These are phyloP conservation scores for Albizia julibrissin DNA, from an alignment of 306 rosid genomes.

Conservation along the genomic window DNA sequence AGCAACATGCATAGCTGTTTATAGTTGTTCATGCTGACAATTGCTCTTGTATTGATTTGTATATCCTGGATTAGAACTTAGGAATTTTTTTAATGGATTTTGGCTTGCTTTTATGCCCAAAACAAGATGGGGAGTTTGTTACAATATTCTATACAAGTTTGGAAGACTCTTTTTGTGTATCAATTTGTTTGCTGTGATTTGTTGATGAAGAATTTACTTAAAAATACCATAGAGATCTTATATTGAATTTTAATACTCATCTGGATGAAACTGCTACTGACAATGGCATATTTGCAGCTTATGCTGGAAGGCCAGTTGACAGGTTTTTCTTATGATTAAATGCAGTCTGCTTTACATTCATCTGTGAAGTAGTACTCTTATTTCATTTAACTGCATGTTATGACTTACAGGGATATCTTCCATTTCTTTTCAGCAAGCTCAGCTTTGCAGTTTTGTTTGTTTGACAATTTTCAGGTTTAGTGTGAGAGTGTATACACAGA, in stretches of 20 bases:
- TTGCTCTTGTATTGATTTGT: background rate
- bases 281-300: background rate
- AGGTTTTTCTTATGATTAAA: background rate
- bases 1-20: background rate
- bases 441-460: background rate
- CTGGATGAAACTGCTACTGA: background rate
- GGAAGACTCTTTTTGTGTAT: background rate
- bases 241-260: background rate
- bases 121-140: background rate
- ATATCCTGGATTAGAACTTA: background rate
- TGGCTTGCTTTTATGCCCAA: background rate
- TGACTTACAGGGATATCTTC: background rate
- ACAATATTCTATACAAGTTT: background rate
- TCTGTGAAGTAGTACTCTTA: background rate
- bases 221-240: background rate
- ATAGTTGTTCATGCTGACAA: background rate
- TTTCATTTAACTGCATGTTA: background rate
- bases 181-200: background rate
- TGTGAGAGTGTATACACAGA: background rate
- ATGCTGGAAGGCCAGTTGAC: background rate
- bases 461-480: background rate
- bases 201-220: background rate
- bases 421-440: background rate
- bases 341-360: background rate
- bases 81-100: background rate